These are phyloP conservation scores for Citrus sinensis DNA, from an alignment of 345 rosid genomes.

Conservation along the genomic window DNA sequence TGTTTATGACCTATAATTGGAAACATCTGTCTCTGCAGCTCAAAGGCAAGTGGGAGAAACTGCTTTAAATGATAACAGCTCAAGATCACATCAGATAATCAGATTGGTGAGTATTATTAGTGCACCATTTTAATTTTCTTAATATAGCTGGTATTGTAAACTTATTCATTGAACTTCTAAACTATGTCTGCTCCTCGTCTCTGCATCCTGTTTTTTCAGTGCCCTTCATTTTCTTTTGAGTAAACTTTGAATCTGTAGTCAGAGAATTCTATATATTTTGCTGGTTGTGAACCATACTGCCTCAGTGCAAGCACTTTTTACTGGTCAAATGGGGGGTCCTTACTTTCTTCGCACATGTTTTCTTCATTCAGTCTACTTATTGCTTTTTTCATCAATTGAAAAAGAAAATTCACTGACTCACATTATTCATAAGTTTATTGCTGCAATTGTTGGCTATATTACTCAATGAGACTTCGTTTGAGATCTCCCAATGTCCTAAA, in stretches of 20 bases:
- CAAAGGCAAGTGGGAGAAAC: constrained; percentile 99
- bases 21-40: constrained; percentile 44
- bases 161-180: not conserved
- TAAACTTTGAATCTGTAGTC: not conserved
- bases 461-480: not conserved
- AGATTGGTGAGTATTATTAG: constrained; percentile 61
- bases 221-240: not conserved
- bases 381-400: not conserved
- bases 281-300: not conserved
- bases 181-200: not conserved
- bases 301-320: not conserved
- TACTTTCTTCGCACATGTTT: not conserved
- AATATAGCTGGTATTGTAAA: not conserved
- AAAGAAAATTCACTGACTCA: not conserved
- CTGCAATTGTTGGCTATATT: not conserved
- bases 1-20: constrained; percentile 2
- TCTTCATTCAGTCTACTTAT: not conserved
- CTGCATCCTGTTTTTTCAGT: not conserved
- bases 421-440: not conserved
- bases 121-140: not conserved
- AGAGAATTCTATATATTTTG: not conserved
- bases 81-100: constrained; percentile 96
- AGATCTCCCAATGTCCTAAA: not conserved
- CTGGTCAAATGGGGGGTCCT: not conserved
- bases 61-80: constrained; percentile 84